phyloP scores from a whole-genome alignment of 495 filamentous ascomycete genomes.

The Massariosphaeria phaeospora region DNA sequence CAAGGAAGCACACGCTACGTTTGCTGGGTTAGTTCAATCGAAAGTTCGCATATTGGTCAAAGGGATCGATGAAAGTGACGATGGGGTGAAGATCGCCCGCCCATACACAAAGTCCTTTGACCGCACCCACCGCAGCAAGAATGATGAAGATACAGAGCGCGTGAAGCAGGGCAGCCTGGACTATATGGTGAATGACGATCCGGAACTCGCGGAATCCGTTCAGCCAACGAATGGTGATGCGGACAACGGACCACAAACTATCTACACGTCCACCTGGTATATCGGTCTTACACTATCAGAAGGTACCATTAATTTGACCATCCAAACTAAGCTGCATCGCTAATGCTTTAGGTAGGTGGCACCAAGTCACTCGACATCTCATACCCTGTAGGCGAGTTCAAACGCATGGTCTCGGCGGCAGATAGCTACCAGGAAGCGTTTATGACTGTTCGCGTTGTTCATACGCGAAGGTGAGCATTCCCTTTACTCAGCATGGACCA shows the following conservation, averaged over 20 bases:
- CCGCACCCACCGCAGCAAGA: constrained; percentile 66
- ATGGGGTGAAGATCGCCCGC: constrained; percentile 71
- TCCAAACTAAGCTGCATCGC: too few species aligned
- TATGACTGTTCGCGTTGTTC: constrained; percentile 64
- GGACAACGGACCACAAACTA: constrained; percentile 44
- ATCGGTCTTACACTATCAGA: constrained; percentile 70
- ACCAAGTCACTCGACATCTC: constrained; percentile 63
- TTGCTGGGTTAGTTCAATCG: constrained; percentile 90
- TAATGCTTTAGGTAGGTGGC: constrained; percentile 39
- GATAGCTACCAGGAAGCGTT: constrained; percentile 58
- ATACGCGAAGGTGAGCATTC: constrained; percentile 66
- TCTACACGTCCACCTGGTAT: constrained; percentile 85
- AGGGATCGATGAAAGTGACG: constrained; percentile 67
- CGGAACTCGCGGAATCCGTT: constrained; percentile 45
- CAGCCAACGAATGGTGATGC: constrained; percentile 40
- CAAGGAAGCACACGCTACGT: constrained; percentile 76
- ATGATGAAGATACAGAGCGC: constrained; percentile 62
- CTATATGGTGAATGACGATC: constrained; percentile 56
- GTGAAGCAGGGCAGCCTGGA: constrained; percentile 67
- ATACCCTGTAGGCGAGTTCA: constrained; percentile 68
- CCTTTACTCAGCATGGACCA: too few species aligned
- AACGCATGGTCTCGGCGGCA: constrained; percentile 61
- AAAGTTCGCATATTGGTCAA: constrained; percentile 79
- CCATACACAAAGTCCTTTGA: constrained; percentile 93
- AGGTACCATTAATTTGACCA: too few species aligned